Conservation (phyloP, 441 rosid species). For the Adansonia rubrostipa region DNA sequence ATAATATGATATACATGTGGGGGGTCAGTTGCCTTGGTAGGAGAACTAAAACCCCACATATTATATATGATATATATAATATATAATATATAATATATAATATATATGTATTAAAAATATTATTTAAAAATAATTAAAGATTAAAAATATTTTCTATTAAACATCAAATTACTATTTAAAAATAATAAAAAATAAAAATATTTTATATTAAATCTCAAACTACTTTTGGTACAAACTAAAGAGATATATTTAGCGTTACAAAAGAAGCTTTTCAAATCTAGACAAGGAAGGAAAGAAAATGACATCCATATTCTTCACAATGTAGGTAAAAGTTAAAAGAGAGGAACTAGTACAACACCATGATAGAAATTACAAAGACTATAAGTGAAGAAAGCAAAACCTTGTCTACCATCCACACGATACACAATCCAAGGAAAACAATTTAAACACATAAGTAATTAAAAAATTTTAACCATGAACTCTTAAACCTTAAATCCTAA, state of each 20-base stretch:
- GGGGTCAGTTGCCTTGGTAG: too few relatives aligned
- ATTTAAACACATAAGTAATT: not conserved
- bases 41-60: too few relatives aligned
- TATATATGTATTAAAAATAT: too few relatives aligned
- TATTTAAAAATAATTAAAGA: too few relatives aligned
- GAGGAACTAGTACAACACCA: slow-evolving; percentile 2
- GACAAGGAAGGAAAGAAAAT: not conserved
- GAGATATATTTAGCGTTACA: not conserved
- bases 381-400: slow-evolving; percentile 13
- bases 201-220: too few relatives aligned
- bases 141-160: too few relatives aligned
- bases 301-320: slow-evolving; percentile 23
- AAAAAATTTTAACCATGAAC: not conserved
- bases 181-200: too few relatives aligned
- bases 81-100: too few relatives aligned
- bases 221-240: not conserved
- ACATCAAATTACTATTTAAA: too few relatives aligned
- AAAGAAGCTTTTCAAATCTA: slow-evolving; percentile 21
- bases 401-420: slow-evolving; percentile 58
- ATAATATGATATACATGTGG: too few relatives aligned
- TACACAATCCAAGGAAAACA: slow-evolving; percentile 20
- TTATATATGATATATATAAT: too few relatives aligned
- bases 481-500: too few relatives aligned
- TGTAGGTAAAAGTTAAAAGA: slow-evolving; percentile 1
- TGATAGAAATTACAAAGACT: not conserved